Conservation (phyloP, 2,329 filamentous ascomycete species). For the Neobulgaria alba region DNA sequence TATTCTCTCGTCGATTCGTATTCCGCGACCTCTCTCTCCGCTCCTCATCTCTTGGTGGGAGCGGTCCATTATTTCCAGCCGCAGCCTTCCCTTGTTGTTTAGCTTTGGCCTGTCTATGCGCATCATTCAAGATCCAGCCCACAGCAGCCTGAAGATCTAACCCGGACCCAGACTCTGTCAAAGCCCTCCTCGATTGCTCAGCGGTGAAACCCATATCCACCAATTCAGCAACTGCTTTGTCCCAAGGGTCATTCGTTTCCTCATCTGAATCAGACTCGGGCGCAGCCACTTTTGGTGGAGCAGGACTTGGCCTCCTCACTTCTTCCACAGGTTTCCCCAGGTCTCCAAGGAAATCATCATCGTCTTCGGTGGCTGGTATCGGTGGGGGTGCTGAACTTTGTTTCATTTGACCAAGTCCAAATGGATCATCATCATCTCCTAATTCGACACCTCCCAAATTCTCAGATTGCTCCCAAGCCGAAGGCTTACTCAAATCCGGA, state of each 20-base stretch:
- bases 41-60: slow-evolving; percentile 20
- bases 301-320: slow-evolving; percentile 39
- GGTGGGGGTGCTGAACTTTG: slow-evolving; percentile 22
- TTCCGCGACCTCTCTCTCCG: slow-evolving; percentile 18
- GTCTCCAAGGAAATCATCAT: slow-evolving; percentile 59
- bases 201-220: slow-evolving; percentile 91
- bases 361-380: slow-evolving; percentile 35
- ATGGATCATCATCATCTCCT: slow-evolving; percentile 70
- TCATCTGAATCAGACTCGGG: slow-evolving; percentile 6
- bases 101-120: slow-evolving; percentile 73
- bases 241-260: slow-evolving; percentile 51
- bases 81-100: slow-evolving; percentile 47
- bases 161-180: slow-evolving; percentile 72
- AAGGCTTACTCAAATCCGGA: slow-evolving; percentile 45
- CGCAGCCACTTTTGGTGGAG: slow-evolving; percentile 17
- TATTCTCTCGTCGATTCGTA: slow-evolving; percentile 31
- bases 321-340: slow-evolving; percentile 57
- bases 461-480: slow-evolving; percentile 40
- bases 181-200: slow-evolving; percentile 71
- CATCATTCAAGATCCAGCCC: slow-evolving; percentile 83
- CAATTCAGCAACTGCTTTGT: slow-evolving; percentile 76
- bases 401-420: slow-evolving; percentile 62
- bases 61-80: background rate
- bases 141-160: slow-evolving; percentile 79
- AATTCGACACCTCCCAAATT: slow-evolving; percentile 28